Conservation (phyloP, 805 yeast genomes). For the Saccharomycopsis fodiens region DNA sequence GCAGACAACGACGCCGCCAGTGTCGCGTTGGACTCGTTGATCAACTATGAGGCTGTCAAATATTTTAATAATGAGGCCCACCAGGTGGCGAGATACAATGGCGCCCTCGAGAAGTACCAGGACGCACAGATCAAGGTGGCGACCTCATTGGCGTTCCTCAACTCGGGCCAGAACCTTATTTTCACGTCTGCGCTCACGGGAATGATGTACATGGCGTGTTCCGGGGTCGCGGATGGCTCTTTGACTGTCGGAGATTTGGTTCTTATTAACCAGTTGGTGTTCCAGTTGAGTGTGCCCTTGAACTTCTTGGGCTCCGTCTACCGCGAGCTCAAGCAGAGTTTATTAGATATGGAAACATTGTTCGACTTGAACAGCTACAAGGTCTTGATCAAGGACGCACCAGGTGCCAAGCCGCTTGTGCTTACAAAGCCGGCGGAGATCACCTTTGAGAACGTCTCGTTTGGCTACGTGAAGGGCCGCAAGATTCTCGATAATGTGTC, state of each 20-base stretch:
- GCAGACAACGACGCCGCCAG: slow-evolving; percentile 97
- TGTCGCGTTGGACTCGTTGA: slow-evolving; percentile 87
- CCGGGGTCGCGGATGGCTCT: slow-evolving; percentile 77
- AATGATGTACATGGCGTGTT: slow-evolving; percentile 98
- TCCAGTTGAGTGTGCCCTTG: slow-evolving; percentile 90
- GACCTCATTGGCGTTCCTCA: slow-evolving; percentile 70
- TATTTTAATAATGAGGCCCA: slow-evolving; percentile 84
- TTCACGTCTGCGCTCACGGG: slow-evolving; percentile 86
- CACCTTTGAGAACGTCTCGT: slow-evolving; percentile 81
- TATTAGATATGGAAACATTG: slow-evolving; percentile 92
- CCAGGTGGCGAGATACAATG: slow-evolving; percentile 75
- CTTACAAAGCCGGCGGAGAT: slow-evolving; percentile 66
- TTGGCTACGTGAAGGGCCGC: slow-evolving; percentile 85
- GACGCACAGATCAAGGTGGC: slow-evolving; percentile 67
- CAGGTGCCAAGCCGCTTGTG: slow-evolving; percentile 53
- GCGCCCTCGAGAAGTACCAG: slow-evolving; percentile 67
- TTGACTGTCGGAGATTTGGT: slow-evolving; percentile 93
- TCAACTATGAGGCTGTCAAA: slow-evolving; percentile 91
- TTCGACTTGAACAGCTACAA: slow-evolving; percentile 77
- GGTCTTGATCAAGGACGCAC: slow-evolving; percentile 54
- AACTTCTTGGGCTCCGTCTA: slow-evolving; percentile 94
- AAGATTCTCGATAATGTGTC: slow-evolving; percentile 76
- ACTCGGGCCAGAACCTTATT: slow-evolving; percentile 72
- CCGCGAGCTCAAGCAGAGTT: slow-evolving; percentile 86
- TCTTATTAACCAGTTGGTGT: slow-evolving; percentile 88